Base-by-base conservation (phyloP, 352 stramenopile species). In the Thalassiosira sp. region DNA sequence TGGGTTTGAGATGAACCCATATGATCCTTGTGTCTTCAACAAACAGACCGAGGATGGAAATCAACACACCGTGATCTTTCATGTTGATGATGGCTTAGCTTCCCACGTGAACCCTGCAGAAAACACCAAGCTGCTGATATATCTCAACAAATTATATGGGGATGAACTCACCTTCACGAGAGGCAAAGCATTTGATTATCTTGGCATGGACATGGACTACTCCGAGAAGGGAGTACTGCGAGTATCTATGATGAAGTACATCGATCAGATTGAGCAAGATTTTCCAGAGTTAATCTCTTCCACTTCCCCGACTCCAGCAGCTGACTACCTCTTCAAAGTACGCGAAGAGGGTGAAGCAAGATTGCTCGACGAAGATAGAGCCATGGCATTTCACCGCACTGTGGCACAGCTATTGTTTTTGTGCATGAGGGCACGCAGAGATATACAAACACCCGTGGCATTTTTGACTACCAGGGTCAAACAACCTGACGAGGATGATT, bases 1-100 rank as follows among this genome's bases (percentile, higher is more conserved):
- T 8, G 69, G 79, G 0, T 84, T 84, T 33, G 33, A 64, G 1
- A 25, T 78, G 5, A 87, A 87, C 46, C 46, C 46, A 13, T 87
- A 84, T 31, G 61, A 87, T 46, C 60, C 66, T 5, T 86, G 79
- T 53, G 43, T 79, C 0, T 57, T 46, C 11, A 87, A 84, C 49
- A 67, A 68, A 28, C 33, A 51, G 28, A 59, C 31, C 22, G 28
- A 57, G 10, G 13, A 15, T 3, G 16, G n/a, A 58, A 51, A 57
- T 13, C 13, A 78, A 56, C 37, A 49, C 15, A 78, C 69, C 1
- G 37, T 72, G 8, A 43, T 51, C 1, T 86, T 65, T 59, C 65
- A 86, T 68, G 63, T 86, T 27, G 75, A 82, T 49, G 77, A 85
- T 45, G 18, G 70, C 1, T 77, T 81, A 51, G 48, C 65, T 15